Base-by-base conservation (phyloP, 305 asterid species). In the Fraxinus angustifolia region DNA sequence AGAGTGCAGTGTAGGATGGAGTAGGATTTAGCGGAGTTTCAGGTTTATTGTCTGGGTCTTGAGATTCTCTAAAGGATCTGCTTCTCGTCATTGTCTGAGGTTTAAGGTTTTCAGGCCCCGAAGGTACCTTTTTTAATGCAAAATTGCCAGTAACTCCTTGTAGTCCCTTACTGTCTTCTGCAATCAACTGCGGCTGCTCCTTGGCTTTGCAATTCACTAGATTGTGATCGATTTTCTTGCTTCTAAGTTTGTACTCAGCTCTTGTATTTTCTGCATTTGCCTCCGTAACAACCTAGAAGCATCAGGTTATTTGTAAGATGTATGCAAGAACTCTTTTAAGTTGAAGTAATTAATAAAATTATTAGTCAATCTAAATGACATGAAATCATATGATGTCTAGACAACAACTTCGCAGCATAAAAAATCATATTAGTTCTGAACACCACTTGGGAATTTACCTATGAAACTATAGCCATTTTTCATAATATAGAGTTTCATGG, bases 11-110 rank as follows among this genome's bases (percentile, higher is more conserved):
- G 81, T 92, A 93, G 82, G 94, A 86, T 34, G 94, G 80, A 38
- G 88, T 86, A 1, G 96, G 89, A 58, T 91, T 89, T 11, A 91
- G 35, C 73, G 82, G 84, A 35, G 89, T 45, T 85, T 91, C 98
- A 0, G 95, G 92, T 83, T 81, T 86, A 79, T 83, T 75, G 79
- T 96, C 98, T 6, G 93, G 80, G 76, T 94, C 97, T 0, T 95
- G 89, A 0, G 97, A 94, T 7, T 87, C 89, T 62, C 95, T 90
- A 26, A 92, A 89, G 19, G 99, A 94, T 80, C 97, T 84, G 86
- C 89, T 89, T 85, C 97, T 84, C 1, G 90, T 84, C 4, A 87
- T 77, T 2, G 70, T 80, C 28, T 83, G 84, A 14, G 87, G 82
- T 77, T 88, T 91, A 40, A 48, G 80, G 83, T 74, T 84, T 72